phyloP scores from a whole-genome alignment of 2,329 filamentous ascomycete genomes.

The Aureobasidium sp. region DNA sequence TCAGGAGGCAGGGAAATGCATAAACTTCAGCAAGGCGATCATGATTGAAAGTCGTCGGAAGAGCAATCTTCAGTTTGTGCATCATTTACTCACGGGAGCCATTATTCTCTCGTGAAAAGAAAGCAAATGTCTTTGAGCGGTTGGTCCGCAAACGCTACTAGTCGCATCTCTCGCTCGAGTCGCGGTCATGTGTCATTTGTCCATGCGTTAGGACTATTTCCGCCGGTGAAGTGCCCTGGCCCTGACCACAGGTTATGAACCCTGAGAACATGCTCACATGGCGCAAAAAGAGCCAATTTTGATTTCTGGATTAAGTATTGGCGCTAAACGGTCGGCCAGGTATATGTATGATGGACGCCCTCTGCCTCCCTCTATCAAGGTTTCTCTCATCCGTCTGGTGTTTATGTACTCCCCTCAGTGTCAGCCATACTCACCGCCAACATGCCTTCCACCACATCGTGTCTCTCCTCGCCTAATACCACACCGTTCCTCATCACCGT shows the following conservation, averaged over 20 bases:
- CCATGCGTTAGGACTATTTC: constrained; percentile 7
- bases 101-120: not conserved
- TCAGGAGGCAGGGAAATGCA: not conserved
- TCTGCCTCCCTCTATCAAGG: constrained; percentile 9
- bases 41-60: not conserved
- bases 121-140: constrained; percentile 3
- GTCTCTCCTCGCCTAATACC: constrained; percentile 21
- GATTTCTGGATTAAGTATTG: not conserved
- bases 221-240: constrained; percentile 7
- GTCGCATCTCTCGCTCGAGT: constrained; percentile 3
- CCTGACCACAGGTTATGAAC: constrained; percentile 10
- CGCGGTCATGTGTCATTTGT: constrained; percentile 14
- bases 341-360: constrained; percentile 5
- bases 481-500: constrained; percentile 38
- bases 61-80: not conserved
- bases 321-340: constrained; percentile 11
- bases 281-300: constrained; percentile 11
- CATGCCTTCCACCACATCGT: constrained; percentile 8
- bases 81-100: not conserved
- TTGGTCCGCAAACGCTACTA: constrained; percentile 10
- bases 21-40: not conserved
- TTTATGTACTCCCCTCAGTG: not conserved
- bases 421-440: not conserved
- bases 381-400: constrained; percentile 1
- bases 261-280: constrained; percentile 10